Base-by-base conservation (phyloP, 2,329 filamentous ascomycete species). In the Trichophyton benhamiae region DNA sequence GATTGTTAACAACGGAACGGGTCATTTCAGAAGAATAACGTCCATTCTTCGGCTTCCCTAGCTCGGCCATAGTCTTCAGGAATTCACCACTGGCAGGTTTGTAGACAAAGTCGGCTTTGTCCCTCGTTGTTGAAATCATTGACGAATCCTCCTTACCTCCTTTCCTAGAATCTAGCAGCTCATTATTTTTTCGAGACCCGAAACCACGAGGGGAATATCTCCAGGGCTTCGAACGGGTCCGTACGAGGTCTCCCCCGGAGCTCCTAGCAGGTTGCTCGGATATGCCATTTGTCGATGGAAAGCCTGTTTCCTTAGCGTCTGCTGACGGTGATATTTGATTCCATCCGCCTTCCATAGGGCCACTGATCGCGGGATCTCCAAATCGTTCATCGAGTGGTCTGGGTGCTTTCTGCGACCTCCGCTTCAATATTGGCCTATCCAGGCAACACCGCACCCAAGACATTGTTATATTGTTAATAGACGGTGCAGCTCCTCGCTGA, bases 261-360 rank as follows among this genome's bases (percentile, higher is more conserved):
- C n/a, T 55, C 6, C 3, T 5, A 27, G 15, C 30, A 6, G 22
- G 17, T 36, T 46, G 57, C 22, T 58, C 41, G 3, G 41, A 44
- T n/a, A 11, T 38, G 15, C 13, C 15, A 46, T 25, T 22, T 36
- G 36, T 25, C 2, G 41, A 58, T 58, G 17, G 25, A 20, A 58
- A 58, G 13, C 41, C 41, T 3, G 2, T 46, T 20, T 42, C 33
- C 27, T 44, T 42, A 15, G 46, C 11, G 2, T 46, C 41, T 5
- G 55, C 11, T 33, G 44, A 44, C 30, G 57, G 33, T 38, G 65
- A 61, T 2, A 64, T 44, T 48, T 65, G 62, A 38, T 66, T 66
- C 65, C 65, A 66, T 25, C 63, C 63, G 44, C 65, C 65, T 38
- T 63, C 61, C 61, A 65, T 64, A n/a, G 65, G 65, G 9, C 63